Percentiles rank a stretch among this genome's conserved stretches.
Evolutionary conservation across 2,329 filamentous ascomycete species (phyloP).

Genomic region (Thelonectria olida): DNA sequence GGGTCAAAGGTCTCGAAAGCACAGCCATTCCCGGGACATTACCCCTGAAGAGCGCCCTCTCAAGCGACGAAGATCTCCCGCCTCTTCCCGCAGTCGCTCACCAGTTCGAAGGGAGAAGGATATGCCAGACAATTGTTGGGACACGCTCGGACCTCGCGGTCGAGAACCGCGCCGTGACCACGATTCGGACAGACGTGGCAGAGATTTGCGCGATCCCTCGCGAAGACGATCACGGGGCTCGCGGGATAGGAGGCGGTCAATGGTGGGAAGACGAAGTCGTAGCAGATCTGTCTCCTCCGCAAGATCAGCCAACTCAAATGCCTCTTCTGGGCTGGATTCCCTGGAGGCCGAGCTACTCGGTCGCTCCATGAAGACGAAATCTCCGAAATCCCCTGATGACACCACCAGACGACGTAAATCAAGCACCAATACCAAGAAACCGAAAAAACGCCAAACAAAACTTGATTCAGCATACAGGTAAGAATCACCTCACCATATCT

Average conservation of each 20-base stretch:
- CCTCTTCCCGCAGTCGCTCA: conserved; percentile 13
- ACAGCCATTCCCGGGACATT: conserved; percentile 22
- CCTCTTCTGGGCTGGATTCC: conserved; percentile 50
- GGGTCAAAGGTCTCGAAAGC: conserved; percentile 26
- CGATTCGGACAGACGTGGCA: conserved; percentile 19
- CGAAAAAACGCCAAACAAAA: conserved; percentile 45
- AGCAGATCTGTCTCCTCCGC: conserved; percentile 38
- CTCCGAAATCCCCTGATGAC: conserved; percentile 31
- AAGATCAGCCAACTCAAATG: conserved; percentile 43
- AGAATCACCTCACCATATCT: background rate
- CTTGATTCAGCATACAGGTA: conserved; percentile 52
- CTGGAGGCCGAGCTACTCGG: conserved; percentile 51
- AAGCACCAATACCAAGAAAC: conserved; percentile 33
- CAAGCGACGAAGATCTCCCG: conserved; percentile 34
- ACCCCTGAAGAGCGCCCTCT: conserved; percentile 24
- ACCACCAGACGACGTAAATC: conserved; percentile 29
- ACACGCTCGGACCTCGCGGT: conserved; percentile 23
- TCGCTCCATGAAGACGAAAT: conserved; percentile 43
- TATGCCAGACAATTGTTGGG: conserved; percentile 5
- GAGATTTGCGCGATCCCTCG: conserved; percentile 14
- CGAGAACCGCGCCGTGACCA: conserved; percentile 24
- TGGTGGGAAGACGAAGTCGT: conserved; percentile 30
- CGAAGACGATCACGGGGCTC: conserved; percentile 27
- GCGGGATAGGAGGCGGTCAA: conserved; percentile 10
- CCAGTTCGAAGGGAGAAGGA: conserved; percentile 16